Percentiles rank a stretch among this genome's conserved stretches.
These are phyloP conservation scores for Secale cereale DNA, from an alignment of 176 grass and related monocot species.

Conservation along the genomic window DNA sequence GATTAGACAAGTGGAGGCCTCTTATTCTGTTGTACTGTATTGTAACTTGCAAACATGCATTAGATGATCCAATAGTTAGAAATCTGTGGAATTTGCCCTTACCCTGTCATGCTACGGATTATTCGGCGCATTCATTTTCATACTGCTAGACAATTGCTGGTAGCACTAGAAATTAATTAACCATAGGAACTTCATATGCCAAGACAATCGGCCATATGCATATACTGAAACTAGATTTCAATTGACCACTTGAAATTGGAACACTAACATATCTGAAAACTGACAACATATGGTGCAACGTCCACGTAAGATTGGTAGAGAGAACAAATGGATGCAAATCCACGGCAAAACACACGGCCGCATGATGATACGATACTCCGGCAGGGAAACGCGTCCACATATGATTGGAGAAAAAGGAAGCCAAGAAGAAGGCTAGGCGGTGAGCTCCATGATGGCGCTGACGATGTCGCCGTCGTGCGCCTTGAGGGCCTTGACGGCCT, in stretches of 20 bases:
- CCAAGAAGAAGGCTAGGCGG: constrained; percentile 24
- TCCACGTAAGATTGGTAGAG: neutral
- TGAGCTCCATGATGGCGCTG: constrained; percentile 91
- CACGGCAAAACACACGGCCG: neutral
- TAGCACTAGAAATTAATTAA: neutral
- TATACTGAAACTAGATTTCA: neutral
- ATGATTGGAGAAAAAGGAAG: neutral
- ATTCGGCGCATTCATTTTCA: neutral
- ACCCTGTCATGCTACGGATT: neutral
- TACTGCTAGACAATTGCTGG: neutral
- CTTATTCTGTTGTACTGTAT: constrained; percentile 3
- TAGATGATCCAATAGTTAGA: constrained; percentile 9
- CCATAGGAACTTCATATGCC: neutral
- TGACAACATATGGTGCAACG: neutral
- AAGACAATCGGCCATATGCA: neutral
- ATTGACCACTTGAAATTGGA: neutral
- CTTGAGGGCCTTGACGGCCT: constrained; percentile 85
- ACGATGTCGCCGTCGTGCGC: constrained; percentile 89
- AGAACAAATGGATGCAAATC: neutral
- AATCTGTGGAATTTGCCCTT: neutral
- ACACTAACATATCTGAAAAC: neutral
- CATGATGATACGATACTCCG: neutral
- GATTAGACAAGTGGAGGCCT: constrained; percentile 14
- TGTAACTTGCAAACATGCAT: constrained; percentile 18
- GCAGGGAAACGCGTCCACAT: no score